Conservation (phyloP, 2,329 filamentous ascomycete genomes). For the Cercospora brassicicola region DNA sequence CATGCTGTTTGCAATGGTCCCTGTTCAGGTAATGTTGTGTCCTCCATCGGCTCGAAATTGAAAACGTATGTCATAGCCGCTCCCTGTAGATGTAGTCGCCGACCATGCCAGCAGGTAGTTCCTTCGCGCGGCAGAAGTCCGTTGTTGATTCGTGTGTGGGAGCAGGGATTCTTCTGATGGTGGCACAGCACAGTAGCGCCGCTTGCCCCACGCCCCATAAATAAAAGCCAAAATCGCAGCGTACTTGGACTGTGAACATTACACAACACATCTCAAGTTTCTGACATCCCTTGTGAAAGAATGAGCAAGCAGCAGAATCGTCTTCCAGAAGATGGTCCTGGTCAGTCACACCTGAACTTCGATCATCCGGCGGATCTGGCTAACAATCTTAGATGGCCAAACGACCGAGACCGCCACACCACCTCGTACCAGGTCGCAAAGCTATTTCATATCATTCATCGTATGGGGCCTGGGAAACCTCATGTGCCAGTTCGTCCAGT, state of each 20-base stretch:
- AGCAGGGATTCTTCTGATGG: not conserved
- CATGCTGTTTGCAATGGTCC: too few relatives aligned
- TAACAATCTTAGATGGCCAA: not conserved
- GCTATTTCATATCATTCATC: not conserved
- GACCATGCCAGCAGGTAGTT: not conserved
- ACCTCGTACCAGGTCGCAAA: not conserved
- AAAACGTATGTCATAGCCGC: too few relatives aligned
- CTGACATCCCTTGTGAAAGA: not conserved
- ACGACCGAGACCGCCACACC: not conserved
- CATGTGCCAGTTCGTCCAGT: not conserved
- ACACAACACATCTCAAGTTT: not conserved
- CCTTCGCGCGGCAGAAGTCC: not conserved
- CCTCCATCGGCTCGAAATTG: not conserved
- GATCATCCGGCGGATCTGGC: not conserved
- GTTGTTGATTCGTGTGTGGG: not conserved
- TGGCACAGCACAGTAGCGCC: not conserved
- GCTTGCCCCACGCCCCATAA: not conserved
- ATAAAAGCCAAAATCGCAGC: not conserved
- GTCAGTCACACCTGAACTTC: not conserved
- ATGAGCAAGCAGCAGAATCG: not conserved
- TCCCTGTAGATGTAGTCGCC: not conserved
- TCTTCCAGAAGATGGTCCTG: not conserved
- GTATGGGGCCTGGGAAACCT: not conserved
- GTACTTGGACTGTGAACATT: too few relatives aligned
- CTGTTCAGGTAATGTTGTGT: not conserved